Percentiles rank a stretch among this genome's conserved stretches.
These are phyloP conservation scores for Amanita exitialis DNA, from an alignment of 768 basidiomycete genomes.

Conservation along the genomic window DNA sequence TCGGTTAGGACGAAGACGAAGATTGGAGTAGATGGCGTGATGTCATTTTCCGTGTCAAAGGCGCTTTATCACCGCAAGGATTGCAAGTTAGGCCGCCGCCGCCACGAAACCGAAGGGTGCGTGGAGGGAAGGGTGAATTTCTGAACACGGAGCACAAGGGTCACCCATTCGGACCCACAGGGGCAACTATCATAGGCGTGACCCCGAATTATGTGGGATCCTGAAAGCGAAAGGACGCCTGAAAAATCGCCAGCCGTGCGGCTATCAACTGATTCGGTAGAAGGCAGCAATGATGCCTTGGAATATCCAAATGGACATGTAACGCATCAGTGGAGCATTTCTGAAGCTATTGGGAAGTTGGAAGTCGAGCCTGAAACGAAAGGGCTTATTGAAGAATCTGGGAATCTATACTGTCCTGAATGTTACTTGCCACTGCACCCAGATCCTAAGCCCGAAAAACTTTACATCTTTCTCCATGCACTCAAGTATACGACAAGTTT, in stretches of 20 bases:
- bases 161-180: background rate
- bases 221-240: background rate
- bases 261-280: background rate
- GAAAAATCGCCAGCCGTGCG: background rate
- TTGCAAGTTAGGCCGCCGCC: conserved; percentile 42
- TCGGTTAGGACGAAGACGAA: conserved; percentile 66
- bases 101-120: conserved; percentile 48
- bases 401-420: conserved; percentile 68
- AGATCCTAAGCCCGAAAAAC: conserved; percentile 83
- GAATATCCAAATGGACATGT: conserved; percentile 5
- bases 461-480: conserved; percentile 96
- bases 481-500: conserved; percentile 73
- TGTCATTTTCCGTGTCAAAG: conserved; percentile 72
- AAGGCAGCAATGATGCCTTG: background rate
- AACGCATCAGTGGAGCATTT: conserved; percentile 30
- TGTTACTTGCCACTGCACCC: conserved; percentile 91
- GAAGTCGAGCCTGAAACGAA: conserved; percentile 18
- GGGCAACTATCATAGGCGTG: background rate
- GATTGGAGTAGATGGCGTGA: conserved; percentile 88
- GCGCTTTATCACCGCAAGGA: conserved; percentile 35
- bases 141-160: conserved; percentile 6
- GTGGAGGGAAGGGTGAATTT: conserved; percentile 44
- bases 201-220: background rate
- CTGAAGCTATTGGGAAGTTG: conserved; percentile 40
- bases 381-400: conserved; percentile 19